Evolutionary conservation across 2,329 filamentous ascomycete genomes (phyloP), one percentile per base, ranked within the genome.

Genomic region (Diplocarpon rosae): DNA sequence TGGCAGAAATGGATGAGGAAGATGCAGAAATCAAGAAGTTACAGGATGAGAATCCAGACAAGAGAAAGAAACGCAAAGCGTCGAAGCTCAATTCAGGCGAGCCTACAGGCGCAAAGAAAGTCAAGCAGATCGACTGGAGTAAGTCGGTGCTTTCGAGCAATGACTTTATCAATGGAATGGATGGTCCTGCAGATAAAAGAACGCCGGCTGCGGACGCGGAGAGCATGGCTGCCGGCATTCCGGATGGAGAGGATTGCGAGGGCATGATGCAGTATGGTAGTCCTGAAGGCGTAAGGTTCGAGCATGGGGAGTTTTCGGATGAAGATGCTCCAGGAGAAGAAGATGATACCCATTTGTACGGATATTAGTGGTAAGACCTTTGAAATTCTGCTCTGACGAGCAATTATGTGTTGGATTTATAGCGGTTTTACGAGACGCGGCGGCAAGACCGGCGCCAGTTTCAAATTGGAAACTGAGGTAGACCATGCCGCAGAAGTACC

Each of bases 1-100:
- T 59, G 27, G 40, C 41, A 36, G 47, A 52, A 28, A 58, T 59
- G 47, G 48, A 54, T 32, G 41, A 28, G 15, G 46, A 44, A 29
- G 41, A 34, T 16, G 46, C 29, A 16, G 28, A 30, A 13, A 11
- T 34, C 24, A 20, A 28, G n/a, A 38, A 28, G n/a, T 17, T 31
- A 8, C 27, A 40, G 32, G 36, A 39, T 20, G 45, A 39, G 17
- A 40, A 32, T 13, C 6, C 15, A 14, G 28, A 37, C 12, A 27
- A 13, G 24, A 42, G n/a, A 9, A 42, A 35, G 20, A 42, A 42
- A 36, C 40, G 40, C 40, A 42, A 42, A 27, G 15, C 14, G n/a
- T 17, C 30, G 7, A 45, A 34, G 37, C 29, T 28, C 12, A 9
- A 24, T 17, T 20, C 29, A 15, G 33, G 28, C 20, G 34, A n/a